These are phyloP conservation scores for Ashbya aceris DNA, from an alignment of 1,139 yeast species.

Conservation along the genomic window DNA sequence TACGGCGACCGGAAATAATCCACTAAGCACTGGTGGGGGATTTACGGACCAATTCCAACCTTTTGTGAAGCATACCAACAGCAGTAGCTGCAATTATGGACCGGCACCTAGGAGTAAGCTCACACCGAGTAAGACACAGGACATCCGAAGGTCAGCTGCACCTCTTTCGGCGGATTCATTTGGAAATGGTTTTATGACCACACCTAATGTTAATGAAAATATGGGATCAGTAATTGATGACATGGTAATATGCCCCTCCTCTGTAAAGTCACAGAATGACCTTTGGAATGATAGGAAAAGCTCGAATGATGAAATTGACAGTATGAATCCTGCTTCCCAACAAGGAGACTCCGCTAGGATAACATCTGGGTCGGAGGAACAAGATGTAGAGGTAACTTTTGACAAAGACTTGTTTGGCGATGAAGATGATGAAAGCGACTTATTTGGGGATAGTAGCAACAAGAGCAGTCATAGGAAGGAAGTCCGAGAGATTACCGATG, in stretches of 20 bases:
- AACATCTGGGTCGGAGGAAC: slow-evolving; percentile 11
- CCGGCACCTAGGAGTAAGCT: slow-evolving; percentile 4
- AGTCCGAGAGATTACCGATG: slow-evolving; percentile 27
- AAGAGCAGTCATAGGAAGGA: slow-evolving; percentile 8
- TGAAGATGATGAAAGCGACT: slow-evolving; percentile 22
- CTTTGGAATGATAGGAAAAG: slow-evolving; percentile 18
- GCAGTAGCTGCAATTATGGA: slow-evolving; percentile 6
- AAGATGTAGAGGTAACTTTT: slow-evolving; percentile 11
- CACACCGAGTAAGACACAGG: slow-evolving; percentile 12
- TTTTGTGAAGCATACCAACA: slow-evolving; percentile 17
- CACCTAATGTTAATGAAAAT: slow-evolving; percentile 19
- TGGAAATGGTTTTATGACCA: slow-evolving; percentile 18
- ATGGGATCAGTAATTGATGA: slow-evolving; percentile 9
- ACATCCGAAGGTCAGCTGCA: slow-evolving; percentile 11
- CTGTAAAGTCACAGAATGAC: slow-evolving; percentile 10
- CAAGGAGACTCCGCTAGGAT: slow-evolving; percentile 6
- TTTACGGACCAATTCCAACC: slow-evolving; percentile 28
- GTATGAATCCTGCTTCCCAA: not conserved
- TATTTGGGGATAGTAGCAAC: slow-evolving; percentile 28
- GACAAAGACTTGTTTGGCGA: slow-evolving; percentile 22
- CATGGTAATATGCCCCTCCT: slow-evolving; percentile 5
- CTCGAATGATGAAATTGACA: slow-evolving; percentile 1
- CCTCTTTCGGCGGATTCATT: slow-evolving; percentile 15
- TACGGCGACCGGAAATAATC: slow-evolving; percentile 20
- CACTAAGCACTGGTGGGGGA: slow-evolving; percentile 28